These are phyloP conservation scores for Blechomonas ayalai DNA, from an alignment of 208 protist species.

Conservation along the genomic window DNA sequence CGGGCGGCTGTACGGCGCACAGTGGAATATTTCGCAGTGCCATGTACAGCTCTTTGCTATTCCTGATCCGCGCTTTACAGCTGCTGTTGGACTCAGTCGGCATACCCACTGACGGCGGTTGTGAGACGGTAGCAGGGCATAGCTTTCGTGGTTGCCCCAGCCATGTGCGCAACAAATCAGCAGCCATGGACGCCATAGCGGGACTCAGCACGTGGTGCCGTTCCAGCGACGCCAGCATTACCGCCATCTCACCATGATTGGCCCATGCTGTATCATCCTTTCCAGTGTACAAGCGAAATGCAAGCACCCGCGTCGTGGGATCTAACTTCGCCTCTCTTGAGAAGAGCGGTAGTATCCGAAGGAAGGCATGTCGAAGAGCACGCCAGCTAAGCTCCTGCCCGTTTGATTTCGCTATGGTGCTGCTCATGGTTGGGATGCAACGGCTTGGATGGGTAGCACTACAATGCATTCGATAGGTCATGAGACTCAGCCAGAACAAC, in stretches of 20 bases:
- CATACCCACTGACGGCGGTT: too few relatives aligned
- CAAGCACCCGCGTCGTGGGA: conserved; percentile 15
- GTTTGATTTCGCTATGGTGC: not conserved
- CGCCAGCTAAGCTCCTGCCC: conserved; percentile 10
- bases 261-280: not conserved
- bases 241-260: conserved; percentile 9
- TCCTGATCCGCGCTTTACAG: conserved; percentile 5
- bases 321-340: conserved; percentile 20
- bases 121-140: too few relatives aligned
- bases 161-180: conserved; percentile 8
- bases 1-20: conserved; percentile 6
- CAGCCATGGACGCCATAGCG: not conserved
- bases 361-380: conserved; percentile 31
- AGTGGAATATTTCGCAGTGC: conserved; percentile 36
- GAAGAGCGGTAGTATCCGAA: conserved; percentile 34
- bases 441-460: too few relatives aligned
- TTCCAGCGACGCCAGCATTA: conserved; percentile 12
- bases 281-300: conserved; percentile 15
- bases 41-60: conserved; percentile 14
- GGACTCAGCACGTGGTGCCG: conserved; percentile 3
- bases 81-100: too few relatives aligned
- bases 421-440: not conserved
- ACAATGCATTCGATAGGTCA: conserved; percentile 20
- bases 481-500: conserved; percentile 54
- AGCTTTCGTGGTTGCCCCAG: too few relatives aligned